Percentiles rank a stretch among this genome's conserved stretches.
These are phyloP conservation scores for Beauveria sp. DNA, from an alignment of 2,329 filamentous ascomycete species.

Conservation along the genomic window DNA sequence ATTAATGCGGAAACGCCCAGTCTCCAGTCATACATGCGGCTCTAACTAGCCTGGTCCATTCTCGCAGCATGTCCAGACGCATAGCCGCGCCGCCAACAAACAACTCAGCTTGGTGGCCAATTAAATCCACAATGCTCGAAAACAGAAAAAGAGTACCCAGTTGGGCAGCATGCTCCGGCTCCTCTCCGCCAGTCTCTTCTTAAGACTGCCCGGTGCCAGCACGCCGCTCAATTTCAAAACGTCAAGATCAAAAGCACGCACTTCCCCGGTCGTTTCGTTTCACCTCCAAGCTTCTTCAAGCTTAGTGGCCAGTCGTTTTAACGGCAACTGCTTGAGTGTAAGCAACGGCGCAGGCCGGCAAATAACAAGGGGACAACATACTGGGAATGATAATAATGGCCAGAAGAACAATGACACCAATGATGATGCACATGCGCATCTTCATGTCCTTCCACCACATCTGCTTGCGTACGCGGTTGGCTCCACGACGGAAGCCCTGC, in stretches of 20 bases:
- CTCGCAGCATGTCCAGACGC: background rate
- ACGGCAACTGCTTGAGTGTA: conserved; percentile 1
- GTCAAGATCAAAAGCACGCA: background rate
- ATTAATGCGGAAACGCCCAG: conserved; percentile 40
- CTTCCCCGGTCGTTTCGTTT: background rate
- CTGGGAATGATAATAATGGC: conserved; percentile 85
- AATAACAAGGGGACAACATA: background rate
- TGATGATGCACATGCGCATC: conserved; percentile 95
- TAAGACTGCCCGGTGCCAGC: conserved; percentile 3
- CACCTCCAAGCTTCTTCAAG: background rate
- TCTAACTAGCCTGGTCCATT: background rate
- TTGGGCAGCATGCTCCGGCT: conserved; percentile 4
- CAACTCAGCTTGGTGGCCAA: conserved; percentile 23
- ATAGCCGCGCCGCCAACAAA: conserved; percentile 20
- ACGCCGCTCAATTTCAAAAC: conserved; percentile 9
- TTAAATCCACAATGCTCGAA: conserved; percentile 30
- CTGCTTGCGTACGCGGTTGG: conserved; percentile 91
- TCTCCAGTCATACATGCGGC: conserved; percentile 39
- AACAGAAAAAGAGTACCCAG: conserved; percentile 22
- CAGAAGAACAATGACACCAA: conserved; percentile 84
- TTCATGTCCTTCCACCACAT: conserved; percentile 99
- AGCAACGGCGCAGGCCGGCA: background rate
- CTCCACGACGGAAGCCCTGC: conserved; percentile 90
- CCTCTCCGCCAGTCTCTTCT: background rate
- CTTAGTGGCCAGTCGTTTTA: conserved; percentile 14